phyloP scores from a whole-genome alignment of 2,329 filamentous ascomycete genomes.

The Xylaria sp. region DNA sequence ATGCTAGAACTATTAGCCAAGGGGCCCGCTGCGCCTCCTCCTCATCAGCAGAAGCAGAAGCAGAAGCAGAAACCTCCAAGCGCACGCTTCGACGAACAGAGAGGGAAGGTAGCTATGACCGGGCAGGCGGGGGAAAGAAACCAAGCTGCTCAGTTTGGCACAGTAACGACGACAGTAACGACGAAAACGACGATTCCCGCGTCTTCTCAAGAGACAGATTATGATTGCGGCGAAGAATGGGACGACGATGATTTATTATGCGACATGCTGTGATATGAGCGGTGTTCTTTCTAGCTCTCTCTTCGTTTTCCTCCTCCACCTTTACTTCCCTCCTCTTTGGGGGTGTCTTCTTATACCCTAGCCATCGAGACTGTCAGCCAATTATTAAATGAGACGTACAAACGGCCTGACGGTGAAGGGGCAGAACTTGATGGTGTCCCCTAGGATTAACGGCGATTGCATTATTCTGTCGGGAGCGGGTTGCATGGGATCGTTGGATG shows the following conservation, averaged over 20 bases:
- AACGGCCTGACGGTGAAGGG: too few relatives aligned
- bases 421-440: too few relatives aligned
- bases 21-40: background rate
- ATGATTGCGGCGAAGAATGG: constrained; percentile 33
- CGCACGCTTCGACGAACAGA: background rate
- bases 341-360: too few relatives aligned
- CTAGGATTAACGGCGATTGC: too few relatives aligned
- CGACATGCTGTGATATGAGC: constrained; percentile 11
- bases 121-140: background rate
- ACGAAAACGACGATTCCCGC: background rate
- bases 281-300: background rate
- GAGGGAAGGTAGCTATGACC: background rate
- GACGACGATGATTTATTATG: constrained; percentile 28
- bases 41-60: too few relatives aligned
- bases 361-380: too few relatives aligned
- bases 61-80: constrained; percentile 5
- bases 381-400: too few relatives aligned
- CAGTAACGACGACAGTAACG: background rate
- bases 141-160: background rate
- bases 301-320: too few relatives aligned
- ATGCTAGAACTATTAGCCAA: constrained; percentile 31
- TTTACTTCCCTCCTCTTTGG: too few relatives aligned
- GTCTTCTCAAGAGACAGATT: constrained; percentile 38
- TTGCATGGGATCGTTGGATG: too few relatives aligned
- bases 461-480: too few relatives aligned